Evolutionary conservation across 2,329 filamentous ascomycete genomes (phyloP).

Genomic region (Alternaria sp.): DNA sequence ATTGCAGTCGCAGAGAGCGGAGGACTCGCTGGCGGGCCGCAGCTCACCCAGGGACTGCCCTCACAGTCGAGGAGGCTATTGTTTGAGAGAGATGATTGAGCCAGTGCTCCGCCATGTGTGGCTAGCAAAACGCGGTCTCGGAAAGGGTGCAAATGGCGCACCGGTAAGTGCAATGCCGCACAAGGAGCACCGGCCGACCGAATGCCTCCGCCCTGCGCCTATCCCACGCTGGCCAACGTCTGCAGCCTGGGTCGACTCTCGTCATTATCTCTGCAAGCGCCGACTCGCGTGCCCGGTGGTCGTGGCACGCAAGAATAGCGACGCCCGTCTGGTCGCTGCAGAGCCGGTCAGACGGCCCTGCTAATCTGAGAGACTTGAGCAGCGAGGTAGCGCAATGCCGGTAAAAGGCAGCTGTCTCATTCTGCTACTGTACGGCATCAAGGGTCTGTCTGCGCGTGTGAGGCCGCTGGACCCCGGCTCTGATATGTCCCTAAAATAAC

Average conservation of each 20-base stretch:
- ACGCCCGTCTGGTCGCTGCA: conserved; percentile 10
- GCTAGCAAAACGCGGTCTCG: conserved; percentile 20
- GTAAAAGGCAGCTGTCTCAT: conserved; percentile 13
- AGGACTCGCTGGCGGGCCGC: conserved; percentile 1
- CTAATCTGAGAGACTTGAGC: conserved; percentile 19
- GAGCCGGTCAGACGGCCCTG: conserved; percentile 16
- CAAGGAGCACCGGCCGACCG: conserved; percentile 9
- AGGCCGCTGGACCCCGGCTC: conserved; percentile 6
- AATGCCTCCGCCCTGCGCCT: conserved; percentile 1
- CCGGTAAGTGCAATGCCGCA: conserved; percentile 16
- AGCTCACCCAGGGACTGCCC: conserved; percentile 6
- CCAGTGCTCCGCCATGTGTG: conserved; percentile 16
- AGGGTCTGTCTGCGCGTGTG: conserved; percentile 8
- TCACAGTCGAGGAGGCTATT: not conserved
- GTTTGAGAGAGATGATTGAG: conserved; percentile 3
- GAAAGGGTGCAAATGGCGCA: conserved; percentile 10
- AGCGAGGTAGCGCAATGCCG: conserved; percentile 10
- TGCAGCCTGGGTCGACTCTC: not conserved
- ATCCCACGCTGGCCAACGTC: not conserved
- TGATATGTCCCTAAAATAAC: conserved; percentile 43
- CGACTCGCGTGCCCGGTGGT: conserved; percentile 3
- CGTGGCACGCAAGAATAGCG: conserved; percentile 22
- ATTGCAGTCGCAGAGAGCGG: not conserved
- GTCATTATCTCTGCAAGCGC: conserved; percentile 9
- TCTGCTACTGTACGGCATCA: conserved; percentile 13